Percentiles rank a stretch among this genome's conserved stretches.
phyloP scores from a whole-genome alignment of 768 basidiomycete species.

The Cystoderma amianthinum region DNA sequence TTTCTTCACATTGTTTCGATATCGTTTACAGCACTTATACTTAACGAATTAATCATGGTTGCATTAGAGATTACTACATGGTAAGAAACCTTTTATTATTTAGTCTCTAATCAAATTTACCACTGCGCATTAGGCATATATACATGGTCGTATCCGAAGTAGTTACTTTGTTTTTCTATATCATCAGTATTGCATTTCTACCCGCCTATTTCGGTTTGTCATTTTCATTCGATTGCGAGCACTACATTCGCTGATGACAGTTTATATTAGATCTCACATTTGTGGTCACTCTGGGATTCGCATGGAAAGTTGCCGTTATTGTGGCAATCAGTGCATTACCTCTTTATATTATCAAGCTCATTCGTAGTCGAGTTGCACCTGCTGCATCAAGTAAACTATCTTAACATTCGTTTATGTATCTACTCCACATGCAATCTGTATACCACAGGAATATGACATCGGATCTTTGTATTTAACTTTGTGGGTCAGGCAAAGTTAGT shows the following conservation, averaged over 20 bases:
- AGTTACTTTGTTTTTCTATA: constrained; percentile 83
- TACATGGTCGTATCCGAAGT: constrained; percentile 95
- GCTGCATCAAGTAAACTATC: constrained; percentile 90
- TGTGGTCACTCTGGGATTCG: constrained; percentile 81
- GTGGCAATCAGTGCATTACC: constrained; percentile 93
- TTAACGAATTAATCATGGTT: constrained; percentile 99
- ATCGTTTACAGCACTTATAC: constrained; percentile 90
- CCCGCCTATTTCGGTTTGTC: constrained; percentile 94
- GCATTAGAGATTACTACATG: constrained; percentile 97
- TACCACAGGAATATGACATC: too few relatives aligned
- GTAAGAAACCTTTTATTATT: constrained; percentile 30
- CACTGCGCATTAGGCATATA: constrained; percentile 55
- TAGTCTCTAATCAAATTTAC: neutral
- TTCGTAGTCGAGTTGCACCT: constrained; percentile 81
- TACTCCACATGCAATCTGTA: neutral
- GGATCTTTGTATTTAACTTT: too few relatives aligned
- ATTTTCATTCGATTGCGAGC: neutral
- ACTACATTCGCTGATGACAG: too few relatives aligned
- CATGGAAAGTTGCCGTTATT: constrained; percentile 93
- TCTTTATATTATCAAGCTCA: constrained; percentile 83
- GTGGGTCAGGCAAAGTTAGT: too few relatives aligned
- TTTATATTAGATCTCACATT: constrained; percentile 79
- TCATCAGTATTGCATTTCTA: constrained; percentile 85
- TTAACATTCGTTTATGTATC: constrained; percentile 21
- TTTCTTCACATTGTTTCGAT: constrained; percentile 98